Evolutionary conservation across 2,329 filamentous ascomycete genomes (phyloP), one percentile per base, ranked within the genome.

Genomic region (Ascochyta rabiei): DNA sequence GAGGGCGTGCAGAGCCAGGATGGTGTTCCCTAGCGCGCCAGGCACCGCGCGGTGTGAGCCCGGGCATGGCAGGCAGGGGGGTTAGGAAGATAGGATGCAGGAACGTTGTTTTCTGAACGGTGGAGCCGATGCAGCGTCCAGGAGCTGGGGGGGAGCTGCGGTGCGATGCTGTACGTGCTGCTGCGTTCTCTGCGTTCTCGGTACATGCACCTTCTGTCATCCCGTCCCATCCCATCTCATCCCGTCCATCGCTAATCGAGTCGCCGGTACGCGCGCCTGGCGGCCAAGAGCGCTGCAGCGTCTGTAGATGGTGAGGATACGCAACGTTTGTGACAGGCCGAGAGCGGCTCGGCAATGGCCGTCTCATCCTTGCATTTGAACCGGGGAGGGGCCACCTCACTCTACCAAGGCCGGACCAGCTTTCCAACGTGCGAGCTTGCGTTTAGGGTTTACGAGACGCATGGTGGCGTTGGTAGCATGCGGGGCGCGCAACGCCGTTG

Each of bases 101-200:
- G 38, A 53, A 42, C 33, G 42, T 43, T 48, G 43, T 38, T 48
- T 18, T 53, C 44, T 53, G 50, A 53, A 48, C 50, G 50, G 50
- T 43, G 16, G 30, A 8, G 18, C 24, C 13, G 50, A 24, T 26
- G 50, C 38, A 38, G 2, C 18, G 24, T 16, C 34, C 37, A 53
- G 43, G 43, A 23, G 15, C 16, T n/a, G n/a, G n/a, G 41, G 35
- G 28, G 13, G 12, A 30, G 28, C 28, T 13, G 28, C 12, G 4
- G 28, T 30, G 12, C 28, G 24, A 5, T 30, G 12, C 28, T 13
- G 12, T 30, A 30, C 9, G 6, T 28, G 8, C 8, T 28, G 24
- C 24, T 10, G 6, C 24, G 24, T 28, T 10, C 21, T 23, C 21
- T 23, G 21, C 21, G 21, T 2, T 23, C 6, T 23, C 6, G 4